Evolutionary conservation across 768 basidiomycete species (phyloP).

Genomic region (Russula griseocarnosa): DNA sequence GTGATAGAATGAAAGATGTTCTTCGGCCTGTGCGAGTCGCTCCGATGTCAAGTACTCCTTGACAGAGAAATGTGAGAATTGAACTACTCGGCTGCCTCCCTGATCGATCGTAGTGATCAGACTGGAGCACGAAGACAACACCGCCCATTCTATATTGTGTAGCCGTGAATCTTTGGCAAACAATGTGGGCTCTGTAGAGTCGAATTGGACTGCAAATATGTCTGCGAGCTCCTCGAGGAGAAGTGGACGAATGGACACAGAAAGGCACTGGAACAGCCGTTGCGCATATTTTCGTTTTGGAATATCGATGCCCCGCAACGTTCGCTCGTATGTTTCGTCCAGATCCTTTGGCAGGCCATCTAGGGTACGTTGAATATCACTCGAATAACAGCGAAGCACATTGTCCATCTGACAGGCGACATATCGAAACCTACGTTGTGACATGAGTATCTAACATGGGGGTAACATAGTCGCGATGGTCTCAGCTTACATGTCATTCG

Average conservation of each 20-base stretch:
- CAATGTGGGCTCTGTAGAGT: not conserved
- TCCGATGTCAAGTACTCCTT: conserved; percentile 4
- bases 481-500: conserved; percentile 1
- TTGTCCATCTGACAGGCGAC: not conserved
- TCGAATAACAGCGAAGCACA: not conserved
- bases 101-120: not conserved
- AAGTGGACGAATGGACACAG: not conserved
- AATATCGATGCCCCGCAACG: not conserved
- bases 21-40: not conserved
- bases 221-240: not conserved
- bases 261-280: not conserved
- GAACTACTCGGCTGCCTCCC: not conserved
- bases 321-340: conserved; percentile 1
- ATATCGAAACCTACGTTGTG: not conserved
- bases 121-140: not conserved
- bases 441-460: not conserved
- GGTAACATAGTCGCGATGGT: not conserved
- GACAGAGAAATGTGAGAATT: not conserved
- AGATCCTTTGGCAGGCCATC: not conserved
- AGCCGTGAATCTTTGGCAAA: not conserved
- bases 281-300: not conserved
- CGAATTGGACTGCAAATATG: not conserved
- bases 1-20: not conserved
- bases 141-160: not conserved
- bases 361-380: not conserved